Conservation (phyloP, 805 yeast genomes). For the Starmerella sirachaensis region DNA sequence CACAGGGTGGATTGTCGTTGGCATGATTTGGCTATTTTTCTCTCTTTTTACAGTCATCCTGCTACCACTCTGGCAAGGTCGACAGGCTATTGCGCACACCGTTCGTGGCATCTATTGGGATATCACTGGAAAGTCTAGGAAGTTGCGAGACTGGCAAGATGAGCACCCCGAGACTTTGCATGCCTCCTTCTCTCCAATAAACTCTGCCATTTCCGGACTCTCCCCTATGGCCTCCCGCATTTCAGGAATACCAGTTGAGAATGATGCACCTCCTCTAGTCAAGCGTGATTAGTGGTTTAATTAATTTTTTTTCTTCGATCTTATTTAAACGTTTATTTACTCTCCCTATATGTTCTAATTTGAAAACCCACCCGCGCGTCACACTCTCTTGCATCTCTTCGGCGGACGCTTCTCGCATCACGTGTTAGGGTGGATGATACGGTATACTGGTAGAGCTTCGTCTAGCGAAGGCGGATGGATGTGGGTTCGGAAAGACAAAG, state of each 20-base stretch:
- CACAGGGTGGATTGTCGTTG: constrained; percentile 81
- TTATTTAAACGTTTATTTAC: too few relatives aligned
- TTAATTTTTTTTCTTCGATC: constrained; percentile 1
- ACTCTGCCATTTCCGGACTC: constrained; percentile 8
- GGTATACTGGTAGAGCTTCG: too few relatives aligned
- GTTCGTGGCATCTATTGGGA: constrained; percentile 80
- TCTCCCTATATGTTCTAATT: too few relatives aligned
- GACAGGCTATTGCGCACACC: constrained; percentile 52
- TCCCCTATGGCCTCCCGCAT: too few relatives aligned
- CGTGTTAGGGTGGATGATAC: too few relatives aligned
- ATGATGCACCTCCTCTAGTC: constrained; percentile 4
- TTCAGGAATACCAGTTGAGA: background rate
- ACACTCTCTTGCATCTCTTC: too few relatives aligned
- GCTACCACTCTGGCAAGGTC: constrained; percentile 65
- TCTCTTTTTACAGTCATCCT: constrained; percentile 43
- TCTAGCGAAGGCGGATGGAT: too few relatives aligned
- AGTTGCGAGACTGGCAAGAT: constrained; percentile 64
- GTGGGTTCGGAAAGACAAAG: too few relatives aligned
- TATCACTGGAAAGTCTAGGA: constrained; percentile 58
- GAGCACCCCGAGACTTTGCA: constrained; percentile 64
- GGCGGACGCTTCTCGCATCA: too few relatives aligned
- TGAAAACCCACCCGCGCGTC: too few relatives aligned
- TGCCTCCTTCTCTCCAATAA: constrained; percentile 18
- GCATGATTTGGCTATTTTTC: constrained; percentile 65
- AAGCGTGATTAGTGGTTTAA: constrained; percentile 4